Evolutionary conservation across 2,329 filamentous ascomycete species (phyloP), one percentile per base, ranked within the genome.

Genomic region (Aaosphaeria pasadenensis): DNA sequence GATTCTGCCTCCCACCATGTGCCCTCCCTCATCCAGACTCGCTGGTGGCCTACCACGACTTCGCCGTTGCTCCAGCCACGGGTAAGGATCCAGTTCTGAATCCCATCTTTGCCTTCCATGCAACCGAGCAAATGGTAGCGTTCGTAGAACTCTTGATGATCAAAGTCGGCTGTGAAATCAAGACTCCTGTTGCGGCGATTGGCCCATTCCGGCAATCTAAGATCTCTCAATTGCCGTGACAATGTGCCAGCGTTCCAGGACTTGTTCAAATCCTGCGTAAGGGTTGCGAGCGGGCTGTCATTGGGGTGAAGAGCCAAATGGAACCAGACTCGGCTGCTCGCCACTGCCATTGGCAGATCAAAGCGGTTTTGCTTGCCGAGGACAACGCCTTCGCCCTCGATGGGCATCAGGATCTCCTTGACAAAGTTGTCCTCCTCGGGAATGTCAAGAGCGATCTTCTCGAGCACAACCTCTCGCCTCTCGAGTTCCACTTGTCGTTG

Each of bases 1-100:
- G 83, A 89, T 73, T 99, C 94, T 5, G 91, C 92, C 71, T 97
- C 92, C 92, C 92, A 97, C 92, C 94, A 99, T 2, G 91, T 88
- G 48, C 77, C 81, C 71, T 99, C 94, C 43, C 92, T 84, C 77
- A 97, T 91, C 94, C 94, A 99, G 39, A 99, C 85, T 31, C 94
- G 88, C 70, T 97, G 91, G 49, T 85, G 86, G 47, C 94, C 94
- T 31, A 97, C 78, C 5, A 96, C 84, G 2, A 97, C 91, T 72
- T 97, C 94, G 36, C 94, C 94, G 59, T 99, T 99, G 73, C 90
- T 96, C 94, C 94, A 99, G 1, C 94, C 94, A 49, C 94, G 85
- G 71, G 97, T 91, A 43, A 97, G 80, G 49, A 95, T 80, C 90
- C 92, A 99, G 60, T 82, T 95, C 65, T 97, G 90, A 45, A 96